Evolutionary conservation across 1,139 yeast species (phyloP).

Genomic region (Blastobotrys malaysiensis): DNA sequence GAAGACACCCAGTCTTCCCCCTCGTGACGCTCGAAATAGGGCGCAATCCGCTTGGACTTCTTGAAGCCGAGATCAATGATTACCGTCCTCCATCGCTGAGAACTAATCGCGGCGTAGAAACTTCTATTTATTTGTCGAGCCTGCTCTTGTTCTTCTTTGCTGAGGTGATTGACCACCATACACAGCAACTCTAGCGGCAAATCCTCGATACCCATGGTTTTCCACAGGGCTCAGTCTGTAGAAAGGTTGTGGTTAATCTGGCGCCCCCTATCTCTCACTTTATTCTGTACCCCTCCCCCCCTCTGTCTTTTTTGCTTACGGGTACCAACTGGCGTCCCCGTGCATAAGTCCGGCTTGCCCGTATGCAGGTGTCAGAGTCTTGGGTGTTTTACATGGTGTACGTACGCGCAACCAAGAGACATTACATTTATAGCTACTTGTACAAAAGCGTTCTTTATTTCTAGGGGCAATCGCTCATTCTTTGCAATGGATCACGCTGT

Average conservation of each 20-base stretch:
- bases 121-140: background rate
- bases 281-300: background rate
- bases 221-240: background rate
- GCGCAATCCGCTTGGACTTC: background rate
- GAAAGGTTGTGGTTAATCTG: background rate
- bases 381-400: background rate
- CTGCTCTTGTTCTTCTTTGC: background rate
- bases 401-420: no score
- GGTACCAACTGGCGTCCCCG: background rate
- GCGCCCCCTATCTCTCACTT: background rate
- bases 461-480: no score
- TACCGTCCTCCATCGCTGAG: background rate
- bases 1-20: background rate
- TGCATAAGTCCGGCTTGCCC: background rate
- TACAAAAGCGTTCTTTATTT: no score
- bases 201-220: background rate
- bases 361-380: background rate
- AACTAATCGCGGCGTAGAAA: background rate
- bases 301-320: background rate
- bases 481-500: no score
- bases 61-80: background rate
- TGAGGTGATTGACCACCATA: background rate
- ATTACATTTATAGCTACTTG: no score
- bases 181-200: background rate
- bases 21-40: background rate